Percentiles rank a stretch among this genome's conserved stretches.
phyloP scores from a whole-genome alignment of 495 filamentous ascomycete species.

The Usnea hakonensis region DNA sequence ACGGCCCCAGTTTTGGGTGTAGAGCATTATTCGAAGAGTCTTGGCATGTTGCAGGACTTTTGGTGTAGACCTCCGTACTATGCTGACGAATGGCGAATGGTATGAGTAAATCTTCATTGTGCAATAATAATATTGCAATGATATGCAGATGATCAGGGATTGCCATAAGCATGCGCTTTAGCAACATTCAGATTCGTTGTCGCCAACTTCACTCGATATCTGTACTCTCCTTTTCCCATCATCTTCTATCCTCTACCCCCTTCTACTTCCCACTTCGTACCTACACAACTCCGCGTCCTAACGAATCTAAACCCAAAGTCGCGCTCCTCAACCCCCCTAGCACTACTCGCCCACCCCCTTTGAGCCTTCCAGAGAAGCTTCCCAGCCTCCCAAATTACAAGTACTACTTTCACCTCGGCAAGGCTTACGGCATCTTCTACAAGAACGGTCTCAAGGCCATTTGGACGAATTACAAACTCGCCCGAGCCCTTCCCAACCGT shows the following conservation, averaged over 20 bases:
- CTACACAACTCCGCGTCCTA: neutral
- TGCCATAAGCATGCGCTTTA: too few species aligned
- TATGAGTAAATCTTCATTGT: too few species aligned
- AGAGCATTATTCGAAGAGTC: too few species aligned
- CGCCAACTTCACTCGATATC: neutral
- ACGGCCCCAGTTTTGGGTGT: too few species aligned
- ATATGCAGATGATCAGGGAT: too few species aligned
- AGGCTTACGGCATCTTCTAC: constrained; percentile 64
- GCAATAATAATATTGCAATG: too few species aligned
- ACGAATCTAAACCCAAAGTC: neutral
- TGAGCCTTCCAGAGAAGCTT: constrained; percentile 14
- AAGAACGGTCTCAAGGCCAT: constrained; percentile 72
- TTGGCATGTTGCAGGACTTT: too few species aligned
- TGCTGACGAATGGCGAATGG: too few species aligned
- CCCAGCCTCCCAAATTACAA: constrained; percentile 12
- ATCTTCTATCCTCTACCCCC: neutral
- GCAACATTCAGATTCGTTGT: neutral
- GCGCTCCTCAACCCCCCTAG: constrained; percentile 19
- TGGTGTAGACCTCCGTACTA: too few species aligned
- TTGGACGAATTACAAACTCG: constrained; percentile 43
- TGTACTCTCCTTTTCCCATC: neutral
- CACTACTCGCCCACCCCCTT: constrained; percentile 20
- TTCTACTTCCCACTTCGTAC: neutral
- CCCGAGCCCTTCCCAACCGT: constrained; percentile 31
- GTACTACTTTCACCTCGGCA: constrained; percentile 35